A percentile compares a stretch with the other conserved stretches of the same genome.
Evolutionary conservation across 2,329 filamentous ascomycete genomes (phyloP).

Genomic region (Phyllosticta capitalensis): DNA sequence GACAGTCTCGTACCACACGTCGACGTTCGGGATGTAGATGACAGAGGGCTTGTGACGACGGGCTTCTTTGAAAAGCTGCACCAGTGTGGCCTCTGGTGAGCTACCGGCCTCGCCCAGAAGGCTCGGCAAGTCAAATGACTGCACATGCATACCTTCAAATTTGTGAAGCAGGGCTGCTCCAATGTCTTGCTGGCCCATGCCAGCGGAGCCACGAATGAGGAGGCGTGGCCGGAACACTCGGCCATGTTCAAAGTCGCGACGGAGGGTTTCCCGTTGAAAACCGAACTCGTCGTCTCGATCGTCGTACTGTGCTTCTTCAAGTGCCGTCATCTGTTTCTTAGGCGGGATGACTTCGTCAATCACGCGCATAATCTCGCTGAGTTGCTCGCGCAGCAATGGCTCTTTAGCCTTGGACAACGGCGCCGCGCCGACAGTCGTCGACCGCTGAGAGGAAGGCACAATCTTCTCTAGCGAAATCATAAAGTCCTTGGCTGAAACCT

Average conservation of each 20-base stretch:
- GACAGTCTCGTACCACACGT: constrained; percentile 73
- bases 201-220: constrained; percentile 68
- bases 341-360: constrained; percentile 72
- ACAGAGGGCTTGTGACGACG: constrained; percentile 92
- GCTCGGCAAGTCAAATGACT: constrained; percentile 85
- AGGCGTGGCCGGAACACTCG: constrained; percentile 83
- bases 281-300: constrained; percentile 73
- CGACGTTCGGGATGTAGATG: constrained; percentile 85
- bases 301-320: constrained; percentile 92
- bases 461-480: constrained; percentile 97
- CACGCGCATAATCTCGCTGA: constrained; percentile 57
- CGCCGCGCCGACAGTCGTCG: constrained; percentile 72
- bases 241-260: constrained; percentile 67
- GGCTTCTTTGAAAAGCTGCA: constrained; percentile 84
- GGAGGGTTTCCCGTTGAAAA: constrained; percentile 72
- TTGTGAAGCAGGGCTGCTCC: constrained; percentile 78
- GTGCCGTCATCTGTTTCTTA: constrained; percentile 75
- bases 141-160: constrained; percentile 87
- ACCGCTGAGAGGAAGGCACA: constrained; percentile 86
- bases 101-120: constrained; percentile 74
- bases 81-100: constrained; percentile 77
- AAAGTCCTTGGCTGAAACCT: constrained; percentile 85
- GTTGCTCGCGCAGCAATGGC: constrained; percentile 66
- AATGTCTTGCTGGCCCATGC: constrained; percentile 92
- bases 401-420: constrained; percentile 72